Conservation (phyloP, 2,329 filamentous ascomycete genomes). For the Ophiostoma sp. region DNA sequence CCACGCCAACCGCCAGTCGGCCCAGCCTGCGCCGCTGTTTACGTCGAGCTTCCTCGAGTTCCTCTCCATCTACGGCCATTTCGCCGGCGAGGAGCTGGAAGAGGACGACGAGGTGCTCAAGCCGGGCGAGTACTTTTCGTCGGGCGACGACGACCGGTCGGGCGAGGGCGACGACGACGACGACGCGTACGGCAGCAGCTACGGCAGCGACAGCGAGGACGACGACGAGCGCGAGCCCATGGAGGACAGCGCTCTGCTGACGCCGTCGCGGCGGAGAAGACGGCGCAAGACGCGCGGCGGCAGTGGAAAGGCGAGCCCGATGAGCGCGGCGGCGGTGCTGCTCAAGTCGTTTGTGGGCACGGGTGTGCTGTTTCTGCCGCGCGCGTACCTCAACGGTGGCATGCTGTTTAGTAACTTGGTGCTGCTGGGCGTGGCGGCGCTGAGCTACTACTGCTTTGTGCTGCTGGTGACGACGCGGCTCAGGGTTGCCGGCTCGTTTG, state of each 20-base stretch:
- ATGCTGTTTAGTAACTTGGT: slow-evolving; percentile 96
- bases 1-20: slow-evolving; percentile 22
- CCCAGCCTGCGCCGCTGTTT: slow-evolving; percentile 58
- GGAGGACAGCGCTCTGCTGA: slow-evolving; percentile 80
- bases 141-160: slow-evolving; percentile 52
- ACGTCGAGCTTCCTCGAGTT: slow-evolving; percentile 96
- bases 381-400: slow-evolving; percentile 90
- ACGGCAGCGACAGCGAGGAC: slow-evolving; percentile 48
- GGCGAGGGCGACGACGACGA: slow-evolving; percentile 28
- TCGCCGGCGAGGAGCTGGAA: slow-evolving; percentile 92
- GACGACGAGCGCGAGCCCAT: slow-evolving; percentile 72
- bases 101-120: slow-evolving; percentile 88
- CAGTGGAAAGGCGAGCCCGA: slow-evolving; percentile 70
- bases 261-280: slow-evolving; percentile 66
- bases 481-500: slow-evolving; percentile 87
- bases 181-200: slow-evolving; percentile 43
- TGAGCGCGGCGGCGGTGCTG: slow-evolving; percentile 74
- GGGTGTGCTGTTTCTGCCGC: slow-evolving; percentile 85
- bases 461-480: slow-evolving; percentile 82
- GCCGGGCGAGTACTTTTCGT: slow-evolving; percentile 88
- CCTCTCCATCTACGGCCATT: slow-evolving; percentile 89
- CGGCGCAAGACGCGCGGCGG: slow-evolving; percentile 70
- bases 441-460: slow-evolving; percentile 98
- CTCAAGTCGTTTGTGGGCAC: slow-evolving; percentile 98
- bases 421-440: slow-evolving; percentile 72